Conservation (phyloP, 2,329 filamentous ascomycete species). For the Sordariomycetes sp. region DNA sequence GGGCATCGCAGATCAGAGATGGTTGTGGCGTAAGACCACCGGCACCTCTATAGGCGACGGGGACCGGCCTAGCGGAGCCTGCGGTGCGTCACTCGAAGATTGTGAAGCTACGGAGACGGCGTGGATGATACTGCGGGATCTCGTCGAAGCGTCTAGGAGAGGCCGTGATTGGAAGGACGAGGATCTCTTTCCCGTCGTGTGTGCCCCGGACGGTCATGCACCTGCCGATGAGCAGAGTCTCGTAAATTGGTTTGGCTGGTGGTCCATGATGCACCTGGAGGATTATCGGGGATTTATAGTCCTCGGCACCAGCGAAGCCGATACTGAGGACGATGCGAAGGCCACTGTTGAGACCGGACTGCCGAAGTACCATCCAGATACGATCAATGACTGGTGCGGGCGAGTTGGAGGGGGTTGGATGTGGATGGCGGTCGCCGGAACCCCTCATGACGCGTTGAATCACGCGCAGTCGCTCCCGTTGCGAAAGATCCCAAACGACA, state of each 20-base stretch:
- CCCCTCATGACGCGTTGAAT: background rate
- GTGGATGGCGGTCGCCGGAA: background rate
- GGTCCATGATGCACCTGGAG: slow-evolving; percentile 35
- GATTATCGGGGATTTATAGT: slow-evolving; percentile 40
- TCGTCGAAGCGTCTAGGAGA: background rate
- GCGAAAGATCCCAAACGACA: background rate
- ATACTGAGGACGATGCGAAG: slow-evolving; percentile 5
- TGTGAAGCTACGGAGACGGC: slow-evolving; percentile 6
- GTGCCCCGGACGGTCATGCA: slow-evolving; percentile 33
- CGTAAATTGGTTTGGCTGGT: slow-evolving; percentile 50
- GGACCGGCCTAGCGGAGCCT: no score
- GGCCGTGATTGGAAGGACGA: slow-evolving; percentile 12
- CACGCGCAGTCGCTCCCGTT: background rate
- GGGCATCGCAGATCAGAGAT: slow-evolving; percentile 9
- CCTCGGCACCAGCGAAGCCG: slow-evolving; percentile 28
- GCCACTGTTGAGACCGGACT: slow-evolving; percentile 6
- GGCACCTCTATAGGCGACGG: background rate
- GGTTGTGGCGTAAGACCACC: background rate
- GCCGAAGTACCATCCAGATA: slow-evolving; percentile 18
- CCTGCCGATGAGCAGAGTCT: slow-evolving; percentile 48
- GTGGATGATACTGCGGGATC: background rate
- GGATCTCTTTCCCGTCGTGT: slow-evolving; percentile 24
- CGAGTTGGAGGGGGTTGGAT: no score
- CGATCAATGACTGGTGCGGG: slow-evolving; percentile 18
- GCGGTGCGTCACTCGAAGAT: background rate